Conservation (phyloP, 768 basidiomycete genomes). For the Panaeolus cyanescens region DNA sequence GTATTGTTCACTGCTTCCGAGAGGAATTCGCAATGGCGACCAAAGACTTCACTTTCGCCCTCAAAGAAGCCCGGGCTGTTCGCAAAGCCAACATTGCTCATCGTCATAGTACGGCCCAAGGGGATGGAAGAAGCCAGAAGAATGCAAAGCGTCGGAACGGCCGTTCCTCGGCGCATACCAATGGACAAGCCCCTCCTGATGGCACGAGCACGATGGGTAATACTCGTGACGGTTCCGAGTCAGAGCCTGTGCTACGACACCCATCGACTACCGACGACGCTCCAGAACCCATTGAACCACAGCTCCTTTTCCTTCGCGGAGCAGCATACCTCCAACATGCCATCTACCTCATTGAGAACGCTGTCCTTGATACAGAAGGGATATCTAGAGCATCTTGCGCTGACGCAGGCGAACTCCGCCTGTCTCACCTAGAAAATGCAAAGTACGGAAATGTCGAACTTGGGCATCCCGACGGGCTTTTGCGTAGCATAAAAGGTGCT, state of each 20-base stretch:
- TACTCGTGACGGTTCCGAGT: constrained; percentile 48
- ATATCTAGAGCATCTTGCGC: constrained; percentile 56
- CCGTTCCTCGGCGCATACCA: constrained; percentile 38
- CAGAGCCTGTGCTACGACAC: constrained; percentile 58
- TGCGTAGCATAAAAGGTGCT: constrained; percentile 57
- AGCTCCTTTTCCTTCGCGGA: constrained; percentile 81
- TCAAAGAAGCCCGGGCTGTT: constrained; percentile 72
- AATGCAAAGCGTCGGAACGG: constrained; percentile 59
- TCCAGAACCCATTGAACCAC: constrained; percentile 86
- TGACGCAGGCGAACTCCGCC: constrained; percentile 75
- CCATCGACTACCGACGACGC: constrained; percentile 76
- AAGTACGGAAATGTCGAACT: constrained; percentile 85
- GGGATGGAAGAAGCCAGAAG: constrained; percentile 36
- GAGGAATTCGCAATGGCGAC: constrained; percentile 77
- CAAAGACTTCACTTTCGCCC: constrained; percentile 79
- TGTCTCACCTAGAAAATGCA: constrained; percentile 76
- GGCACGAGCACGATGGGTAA: constrained; percentile 60
- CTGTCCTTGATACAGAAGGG: constrained; percentile 70
- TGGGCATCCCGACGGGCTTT: constrained; percentile 78
- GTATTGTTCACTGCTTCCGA: constrained; percentile 86
- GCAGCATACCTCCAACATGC: constrained; percentile 84
- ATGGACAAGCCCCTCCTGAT: constrained; percentile 68
- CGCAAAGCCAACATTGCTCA: constrained; percentile 68
- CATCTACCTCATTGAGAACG: constrained; percentile 70
- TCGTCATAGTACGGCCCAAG: constrained; percentile 37